phyloP scores from a whole-genome alignment of 164 flowering plant genomes.

The Litsea cubeba region DNA sequence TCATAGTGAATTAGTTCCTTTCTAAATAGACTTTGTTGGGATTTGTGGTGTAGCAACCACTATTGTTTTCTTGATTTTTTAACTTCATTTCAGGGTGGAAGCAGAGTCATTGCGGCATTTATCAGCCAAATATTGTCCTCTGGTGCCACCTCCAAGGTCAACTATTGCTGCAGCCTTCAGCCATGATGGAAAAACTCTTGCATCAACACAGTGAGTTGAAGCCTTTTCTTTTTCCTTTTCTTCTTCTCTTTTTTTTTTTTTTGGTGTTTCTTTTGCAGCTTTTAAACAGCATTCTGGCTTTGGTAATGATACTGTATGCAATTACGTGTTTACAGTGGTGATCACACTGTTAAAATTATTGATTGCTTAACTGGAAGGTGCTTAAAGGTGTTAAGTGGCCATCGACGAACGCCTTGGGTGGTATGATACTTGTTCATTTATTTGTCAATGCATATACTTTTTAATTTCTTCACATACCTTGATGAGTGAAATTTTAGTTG shows the following conservation, averaged over 20 bases:
- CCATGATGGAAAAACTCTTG: slow-evolving; percentile 86
- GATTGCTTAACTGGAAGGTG: slow-evolving; percentile 82
- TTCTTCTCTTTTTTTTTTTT: background rate
- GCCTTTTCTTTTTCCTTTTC: background rate
- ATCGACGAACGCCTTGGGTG: slow-evolving; percentile 99
- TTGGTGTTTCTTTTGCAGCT: too few relatives aligned
- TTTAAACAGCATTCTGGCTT: background rate
- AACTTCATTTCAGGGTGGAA: slow-evolving; percentile 61
- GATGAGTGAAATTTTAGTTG: too few relatives aligned
- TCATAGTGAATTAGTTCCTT: too few relatives aligned
- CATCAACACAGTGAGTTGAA: slow-evolving; percentile 87
- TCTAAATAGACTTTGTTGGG: background rate
- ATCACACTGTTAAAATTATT: slow-evolving; percentile 93
- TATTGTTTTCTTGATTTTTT: background rate
- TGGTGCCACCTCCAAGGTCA: slow-evolving; percentile 92
- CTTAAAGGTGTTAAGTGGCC: slow-evolving; percentile 87
- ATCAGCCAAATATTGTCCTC: slow-evolving; percentile 77
- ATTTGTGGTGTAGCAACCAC: background rate
- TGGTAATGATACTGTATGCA: background rate
- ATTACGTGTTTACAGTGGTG: slow-evolving; percentile 57
- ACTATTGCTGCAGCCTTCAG: slow-evolving; percentile 98
- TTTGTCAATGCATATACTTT: slow-evolving; percentile 18
- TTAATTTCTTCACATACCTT: background rate
- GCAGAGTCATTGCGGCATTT: slow-evolving; percentile 75
- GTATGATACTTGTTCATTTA: slow-evolving; percentile 25